Conservation (phyloP, 345 rosid species). For the Hibiscus syriacus region DNA sequence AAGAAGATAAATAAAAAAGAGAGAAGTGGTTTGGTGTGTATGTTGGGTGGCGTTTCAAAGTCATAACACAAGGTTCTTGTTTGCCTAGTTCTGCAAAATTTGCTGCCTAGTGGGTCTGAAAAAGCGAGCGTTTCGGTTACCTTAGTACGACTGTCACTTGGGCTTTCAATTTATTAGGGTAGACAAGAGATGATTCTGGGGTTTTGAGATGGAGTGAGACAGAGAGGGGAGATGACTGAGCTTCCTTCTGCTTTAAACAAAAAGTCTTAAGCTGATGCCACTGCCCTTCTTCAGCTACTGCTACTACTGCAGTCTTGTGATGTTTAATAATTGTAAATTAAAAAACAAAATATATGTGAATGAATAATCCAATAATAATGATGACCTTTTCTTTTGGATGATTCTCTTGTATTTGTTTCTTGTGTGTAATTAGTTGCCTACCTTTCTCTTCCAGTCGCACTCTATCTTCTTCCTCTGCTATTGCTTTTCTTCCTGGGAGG, state of each 20-base stretch:
- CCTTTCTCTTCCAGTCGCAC: too few species aligned
- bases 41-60: too few species aligned
- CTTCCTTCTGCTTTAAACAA: not conserved
- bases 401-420: too few species aligned
- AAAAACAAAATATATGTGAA: too few species aligned
- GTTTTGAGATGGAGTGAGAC: constrained; percentile 11
- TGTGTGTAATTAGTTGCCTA: too few species aligned
- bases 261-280: not conserved
- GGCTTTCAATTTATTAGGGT: constrained; percentile 20
- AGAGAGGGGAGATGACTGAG: constrained; percentile 18
- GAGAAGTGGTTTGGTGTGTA: too few species aligned
- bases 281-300: not conserved
- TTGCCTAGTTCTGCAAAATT: constrained; percentile 11
- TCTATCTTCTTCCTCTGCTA: too few species aligned
- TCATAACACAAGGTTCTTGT: not conserved
- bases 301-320: not conserved
- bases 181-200: not conserved
- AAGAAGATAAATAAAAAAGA: constrained; percentile 10
- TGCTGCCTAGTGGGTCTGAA: constrained; percentile 12
- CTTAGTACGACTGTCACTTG: constrained; percentile 33
- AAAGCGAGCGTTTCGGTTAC: constrained; percentile 1
- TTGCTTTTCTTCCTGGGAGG: too few species aligned
- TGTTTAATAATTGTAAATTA: not conserved
- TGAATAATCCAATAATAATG: too few species aligned
- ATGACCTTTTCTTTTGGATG: too few species aligned